phyloP scores from a whole-genome alignment of 2,329 filamentous ascomycete genomes.

The Lecanosticta acicola region DNA sequence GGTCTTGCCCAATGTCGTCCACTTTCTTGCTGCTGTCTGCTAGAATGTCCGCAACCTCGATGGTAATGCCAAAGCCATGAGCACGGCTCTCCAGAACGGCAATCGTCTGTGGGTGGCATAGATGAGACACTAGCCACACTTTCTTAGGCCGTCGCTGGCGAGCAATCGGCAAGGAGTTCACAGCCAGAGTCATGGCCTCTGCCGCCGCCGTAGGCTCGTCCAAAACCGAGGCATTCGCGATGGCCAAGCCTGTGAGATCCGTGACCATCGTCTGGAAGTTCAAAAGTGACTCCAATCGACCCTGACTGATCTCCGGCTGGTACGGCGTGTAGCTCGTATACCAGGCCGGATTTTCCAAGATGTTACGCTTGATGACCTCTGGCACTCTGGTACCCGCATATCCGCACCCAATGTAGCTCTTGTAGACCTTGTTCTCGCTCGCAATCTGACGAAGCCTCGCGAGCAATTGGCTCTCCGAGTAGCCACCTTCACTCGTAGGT shows the following conservation, averaged over 20 bases:
- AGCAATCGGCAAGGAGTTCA: conserved; percentile 66
- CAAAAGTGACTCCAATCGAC: conserved; percentile 80
- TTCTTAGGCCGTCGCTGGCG: conserved; percentile 70
- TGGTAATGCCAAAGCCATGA: conserved; percentile 81
- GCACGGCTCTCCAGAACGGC: conserved; percentile 79
- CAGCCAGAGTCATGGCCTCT: conserved; percentile 90
- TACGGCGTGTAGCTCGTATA: conserved; percentile 98
- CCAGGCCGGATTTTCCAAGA: conserved; percentile 90
- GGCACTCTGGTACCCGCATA: conserved; percentile 86
- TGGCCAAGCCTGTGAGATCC: conserved; percentile 78
- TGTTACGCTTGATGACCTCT: conserved; percentile 84
- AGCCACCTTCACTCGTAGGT: conserved; percentile 36
- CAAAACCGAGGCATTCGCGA: conserved; percentile 84
- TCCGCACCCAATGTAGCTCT: conserved; percentile 75
- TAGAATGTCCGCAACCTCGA: conserved; percentile 67
- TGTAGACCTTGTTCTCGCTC: conserved; percentile 56
- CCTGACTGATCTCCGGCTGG: conserved; percentile 95
- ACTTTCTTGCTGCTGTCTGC: conserved; percentile 60
- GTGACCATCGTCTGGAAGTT: conserved; percentile 94
- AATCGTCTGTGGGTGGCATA: conserved; percentile 79
- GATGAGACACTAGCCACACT: conserved; percentile 75
- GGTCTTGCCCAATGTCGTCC: conserved; percentile 68
- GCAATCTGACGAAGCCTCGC: conserved; percentile 51
- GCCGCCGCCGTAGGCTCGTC: conserved; percentile 90
- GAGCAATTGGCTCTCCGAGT: conserved; percentile 57